phyloP scores from a whole-genome alignment of 2,329 filamentous ascomycete species.

The Pseudocercospora cruenta region DNA sequence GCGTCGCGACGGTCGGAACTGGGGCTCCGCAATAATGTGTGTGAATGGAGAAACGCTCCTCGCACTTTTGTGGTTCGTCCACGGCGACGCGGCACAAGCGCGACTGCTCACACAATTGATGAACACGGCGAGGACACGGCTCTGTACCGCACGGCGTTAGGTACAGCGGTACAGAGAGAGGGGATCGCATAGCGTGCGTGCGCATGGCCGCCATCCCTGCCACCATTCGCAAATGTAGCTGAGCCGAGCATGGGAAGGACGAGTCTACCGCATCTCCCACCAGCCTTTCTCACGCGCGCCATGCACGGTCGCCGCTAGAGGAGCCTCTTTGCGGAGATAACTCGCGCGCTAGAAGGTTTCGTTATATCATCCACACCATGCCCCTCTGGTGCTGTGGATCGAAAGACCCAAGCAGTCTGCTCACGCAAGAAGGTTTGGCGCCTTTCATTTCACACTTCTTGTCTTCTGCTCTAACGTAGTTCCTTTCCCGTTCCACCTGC shows the following conservation, averaged over 20 bases:
- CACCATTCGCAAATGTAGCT: not conserved
- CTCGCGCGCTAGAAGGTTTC: constrained; percentile 25
- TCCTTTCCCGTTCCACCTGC: constrained; percentile 16
- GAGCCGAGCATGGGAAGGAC: constrained; percentile 10
- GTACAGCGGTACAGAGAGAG: constrained; percentile 5
- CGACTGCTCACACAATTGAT: not conserved
- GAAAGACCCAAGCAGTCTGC: constrained; percentile 18
- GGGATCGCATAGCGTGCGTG: not conserved
- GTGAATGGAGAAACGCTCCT: not conserved
- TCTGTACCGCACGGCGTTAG: not conserved
- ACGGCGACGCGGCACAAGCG: not conserved
- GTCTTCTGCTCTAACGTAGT: constrained; percentile 14
- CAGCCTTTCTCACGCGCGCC: not conserved
- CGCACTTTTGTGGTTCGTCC: not conserved
- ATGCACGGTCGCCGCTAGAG: not conserved
- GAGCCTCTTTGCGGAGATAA: constrained; percentile 27
- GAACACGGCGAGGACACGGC: not conserved
- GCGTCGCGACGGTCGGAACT: not conserved
- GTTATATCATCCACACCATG: constrained; percentile 25
- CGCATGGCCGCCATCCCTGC: not conserved
- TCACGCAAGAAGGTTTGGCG: constrained; percentile 21
- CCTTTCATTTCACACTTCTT: constrained; percentile 19
- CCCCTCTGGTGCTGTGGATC: constrained; percentile 26
- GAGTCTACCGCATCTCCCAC: constrained; percentile 2
- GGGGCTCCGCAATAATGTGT: not conserved